Conservation (phyloP, 2,329 filamentous ascomycete genomes). For the Phyllosticta citribraziliensis region DNA sequence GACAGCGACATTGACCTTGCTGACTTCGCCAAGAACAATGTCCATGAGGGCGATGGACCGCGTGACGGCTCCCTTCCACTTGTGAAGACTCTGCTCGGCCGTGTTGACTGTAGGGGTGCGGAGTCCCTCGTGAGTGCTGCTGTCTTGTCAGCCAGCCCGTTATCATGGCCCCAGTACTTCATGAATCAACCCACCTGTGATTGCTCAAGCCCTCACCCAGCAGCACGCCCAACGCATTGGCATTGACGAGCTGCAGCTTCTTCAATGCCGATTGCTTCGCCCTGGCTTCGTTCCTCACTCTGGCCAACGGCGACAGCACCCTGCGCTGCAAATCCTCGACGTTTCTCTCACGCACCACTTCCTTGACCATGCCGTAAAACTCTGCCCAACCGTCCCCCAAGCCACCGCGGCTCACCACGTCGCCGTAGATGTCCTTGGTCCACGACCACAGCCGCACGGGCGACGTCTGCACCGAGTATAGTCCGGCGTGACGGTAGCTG, state of each 20-base stretch:
- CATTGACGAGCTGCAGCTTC: conserved; percentile 67
- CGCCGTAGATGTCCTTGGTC: conserved; percentile 58
- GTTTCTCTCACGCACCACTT: conserved; percentile 64
- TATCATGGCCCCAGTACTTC: conserved; percentile 17
- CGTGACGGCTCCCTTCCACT: conserved; percentile 67
- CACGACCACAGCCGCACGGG: conserved; percentile 66
- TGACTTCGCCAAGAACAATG: conserved; percentile 65
- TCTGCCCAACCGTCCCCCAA: conserved; percentile 39
- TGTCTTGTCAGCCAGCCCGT: conserved; percentile 32
- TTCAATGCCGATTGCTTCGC: conserved; percentile 63
- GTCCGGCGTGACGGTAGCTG: conserved; percentile 65
- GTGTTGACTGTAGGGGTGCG: conserved; percentile 32
- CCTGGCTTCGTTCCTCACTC: conserved; percentile 64
- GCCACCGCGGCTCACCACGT: conserved; percentile 39
- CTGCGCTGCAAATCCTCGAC: conserved; percentile 60
- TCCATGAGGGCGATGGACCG: conserved; percentile 80
- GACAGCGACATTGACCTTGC: conserved; percentile 46
- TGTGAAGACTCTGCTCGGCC: conserved; percentile 36
- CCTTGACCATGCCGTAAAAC: conserved; percentile 73
- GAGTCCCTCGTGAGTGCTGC: conserved; percentile 45
- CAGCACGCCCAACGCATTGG: conserved; percentile 76
- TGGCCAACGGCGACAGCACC: conserved; percentile 68
- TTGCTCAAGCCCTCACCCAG: conserved; percentile 72
- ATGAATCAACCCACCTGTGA: conserved; percentile 26
- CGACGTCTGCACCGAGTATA: conserved; percentile 81